phyloP scores from a whole-genome alignment of 352 stramenopile genomes.

The Globisporangium canariense region DNA sequence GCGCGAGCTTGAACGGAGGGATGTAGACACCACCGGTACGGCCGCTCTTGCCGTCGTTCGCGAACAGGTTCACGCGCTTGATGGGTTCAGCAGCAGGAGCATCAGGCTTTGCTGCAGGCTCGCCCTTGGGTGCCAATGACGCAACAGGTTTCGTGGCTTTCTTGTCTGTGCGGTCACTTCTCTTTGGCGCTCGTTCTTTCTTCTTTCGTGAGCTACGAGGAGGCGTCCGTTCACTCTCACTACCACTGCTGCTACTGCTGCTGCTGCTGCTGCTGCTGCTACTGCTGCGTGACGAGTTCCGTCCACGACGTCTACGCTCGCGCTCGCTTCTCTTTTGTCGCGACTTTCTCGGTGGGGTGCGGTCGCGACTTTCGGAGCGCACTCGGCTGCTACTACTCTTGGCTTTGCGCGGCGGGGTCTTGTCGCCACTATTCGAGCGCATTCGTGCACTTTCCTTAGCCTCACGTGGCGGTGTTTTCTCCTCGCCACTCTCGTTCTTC shows the following conservation, averaged over 20 bases:
- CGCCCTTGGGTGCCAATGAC: not conserved
- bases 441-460: not conserved
- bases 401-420: constrained; percentile 30
- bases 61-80: constrained; percentile 32
- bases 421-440: constrained; percentile 17
- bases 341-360: constrained; percentile 9
- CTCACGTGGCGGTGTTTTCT: constrained; percentile 5
- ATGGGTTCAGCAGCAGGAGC: constrained; percentile 6
- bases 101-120: not conserved
- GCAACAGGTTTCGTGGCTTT: not conserved
- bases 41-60: constrained; percentile 39
- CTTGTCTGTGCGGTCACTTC: not conserved
- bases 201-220: constrained; percentile 18
- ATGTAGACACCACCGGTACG: constrained; percentile 91
- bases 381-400: constrained; percentile 14
- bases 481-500: not conserved
- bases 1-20: constrained; percentile 90
- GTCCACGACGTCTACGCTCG: constrained; percentile 6
- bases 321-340: constrained; percentile 10
- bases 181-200: constrained; percentile 8
- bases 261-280: constrained; percentile 9
- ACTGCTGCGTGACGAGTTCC: constrained; percentile 8
- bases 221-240: constrained; percentile 19
- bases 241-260: constrained; percentile 8
- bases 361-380: constrained; percentile 11